Percentiles rank a stretch among this genome's conserved stretches.
These are phyloP conservation scores for Haberlea rhodopensis DNA, from an alignment of 257 asterid species.

Conservation along the genomic window DNA sequence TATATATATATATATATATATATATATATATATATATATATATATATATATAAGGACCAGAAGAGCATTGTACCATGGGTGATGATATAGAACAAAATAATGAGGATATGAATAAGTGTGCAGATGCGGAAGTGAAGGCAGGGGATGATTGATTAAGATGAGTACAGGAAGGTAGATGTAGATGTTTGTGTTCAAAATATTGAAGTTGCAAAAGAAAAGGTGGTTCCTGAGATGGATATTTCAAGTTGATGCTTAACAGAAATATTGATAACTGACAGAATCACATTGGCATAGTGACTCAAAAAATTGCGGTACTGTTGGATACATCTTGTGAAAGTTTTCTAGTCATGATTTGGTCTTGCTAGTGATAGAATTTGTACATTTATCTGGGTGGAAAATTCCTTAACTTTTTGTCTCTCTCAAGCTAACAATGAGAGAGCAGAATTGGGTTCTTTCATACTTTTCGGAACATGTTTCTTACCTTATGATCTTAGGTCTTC, in stretches of 20 bases:
- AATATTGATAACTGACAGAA: background rate
- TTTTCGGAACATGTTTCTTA: background rate
- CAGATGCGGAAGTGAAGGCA: conserved; percentile 17
- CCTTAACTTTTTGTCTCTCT: background rate
- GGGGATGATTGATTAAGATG: background rate
- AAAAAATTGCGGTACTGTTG: too few relatives aligned
- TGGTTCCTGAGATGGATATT: conserved; percentile 2
- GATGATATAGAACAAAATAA: conserved; percentile 4
- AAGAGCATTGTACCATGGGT: background rate
- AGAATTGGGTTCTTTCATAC: background rate
- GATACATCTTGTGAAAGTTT: too few relatives aligned
- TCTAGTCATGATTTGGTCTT: background rate
- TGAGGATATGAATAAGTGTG: background rate
- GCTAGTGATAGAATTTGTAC: background rate
- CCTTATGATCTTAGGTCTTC: background rate
- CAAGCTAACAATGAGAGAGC: background rate
- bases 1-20: too few relatives aligned
- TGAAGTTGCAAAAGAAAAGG: conserved; percentile 16
- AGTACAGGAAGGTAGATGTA: conserved; percentile 6
- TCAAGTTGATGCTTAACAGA: conserved; percentile 12
- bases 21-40: too few relatives aligned
- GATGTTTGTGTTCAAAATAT: conserved; percentile 18
- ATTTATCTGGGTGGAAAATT: background rate
- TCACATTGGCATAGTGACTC: background rate
- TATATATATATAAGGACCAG: conserved; percentile 4